Conservation (phyloP, 2,329 filamentous ascomycete species). For the Colletotrichum aenigma region DNA sequence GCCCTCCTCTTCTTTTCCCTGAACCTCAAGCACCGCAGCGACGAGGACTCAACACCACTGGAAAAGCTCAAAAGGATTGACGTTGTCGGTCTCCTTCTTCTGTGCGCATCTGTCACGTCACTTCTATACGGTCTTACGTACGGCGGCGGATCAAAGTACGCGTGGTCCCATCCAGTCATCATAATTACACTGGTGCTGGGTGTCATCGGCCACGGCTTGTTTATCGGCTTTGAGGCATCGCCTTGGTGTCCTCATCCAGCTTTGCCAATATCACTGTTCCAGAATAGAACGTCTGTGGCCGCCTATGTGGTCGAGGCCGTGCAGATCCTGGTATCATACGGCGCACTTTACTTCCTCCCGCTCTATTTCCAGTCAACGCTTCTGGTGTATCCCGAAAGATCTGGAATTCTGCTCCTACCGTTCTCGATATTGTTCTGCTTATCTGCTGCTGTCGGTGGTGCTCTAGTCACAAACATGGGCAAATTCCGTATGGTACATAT, state of each 20-base stretch:
- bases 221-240: conserved; percentile 37
- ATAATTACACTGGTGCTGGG: conserved; percentile 42
- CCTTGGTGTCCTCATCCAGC: conserved; percentile 30
- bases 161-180: conserved; percentile 58
- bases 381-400: conserved; percentile 44
- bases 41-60: background rate
- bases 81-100: conserved; percentile 41
- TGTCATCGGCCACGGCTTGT: conserved; percentile 35
- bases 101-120: conserved; percentile 37
- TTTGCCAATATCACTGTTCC: conserved; percentile 49
- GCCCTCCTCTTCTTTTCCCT: conserved; percentile 25
- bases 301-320: conserved; percentile 70
- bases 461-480: conserved; percentile 35
- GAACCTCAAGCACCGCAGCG: conserved; percentile 23
- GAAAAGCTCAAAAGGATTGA: conserved; percentile 36
- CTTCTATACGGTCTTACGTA: conserved; percentile 33
- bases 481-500: conserved; percentile 37
- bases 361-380: conserved; percentile 50
- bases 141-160: conserved; percentile 65
- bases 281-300: conserved; percentile 62
- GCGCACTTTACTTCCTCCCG: conserved; percentile 44
- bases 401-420: conserved; percentile 37
- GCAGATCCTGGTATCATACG: conserved; percentile 68
- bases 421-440: conserved; percentile 37
- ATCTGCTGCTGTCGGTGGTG: conserved; percentile 26